These are phyloP conservation scores for Torulaspora franciscae DNA, from an alignment of 805 yeast genomes.

Conservation along the genomic window DNA sequence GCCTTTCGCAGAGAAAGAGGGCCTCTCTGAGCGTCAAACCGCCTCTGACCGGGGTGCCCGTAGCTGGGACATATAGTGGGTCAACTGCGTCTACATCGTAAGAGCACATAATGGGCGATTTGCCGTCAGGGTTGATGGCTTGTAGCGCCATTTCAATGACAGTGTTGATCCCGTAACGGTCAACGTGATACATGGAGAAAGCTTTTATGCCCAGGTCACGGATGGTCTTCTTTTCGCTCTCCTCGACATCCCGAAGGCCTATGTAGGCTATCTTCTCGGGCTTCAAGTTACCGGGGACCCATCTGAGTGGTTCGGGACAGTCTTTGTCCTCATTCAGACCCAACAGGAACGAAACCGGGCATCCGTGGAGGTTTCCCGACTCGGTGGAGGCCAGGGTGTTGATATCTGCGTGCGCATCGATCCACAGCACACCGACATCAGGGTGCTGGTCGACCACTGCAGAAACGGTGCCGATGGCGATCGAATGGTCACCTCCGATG, in stretches of 20 bases:
- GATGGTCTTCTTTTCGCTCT: conserved; percentile 72
- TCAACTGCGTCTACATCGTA: conserved; percentile 97
- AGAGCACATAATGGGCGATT: conserved; percentile 78
- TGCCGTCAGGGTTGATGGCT: conserved; percentile 63
- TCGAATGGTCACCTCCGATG: conserved; percentile 94
- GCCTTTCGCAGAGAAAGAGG: conserved; percentile 82
- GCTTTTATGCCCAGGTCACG: conserved; percentile 71
- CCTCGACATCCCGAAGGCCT: conserved; percentile 91
- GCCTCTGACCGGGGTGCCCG: conserved; percentile 97
- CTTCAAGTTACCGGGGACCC: conserved; percentile 71
- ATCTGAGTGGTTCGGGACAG: conserved; percentile 63
- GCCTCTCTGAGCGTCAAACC: conserved; percentile 95
- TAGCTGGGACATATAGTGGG: conserved; percentile 90
- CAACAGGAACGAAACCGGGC: conserved; percentile 88
- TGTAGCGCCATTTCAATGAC: conserved; percentile 90
- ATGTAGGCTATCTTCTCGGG: conserved; percentile 79
- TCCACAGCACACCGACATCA: conserved; percentile 88
- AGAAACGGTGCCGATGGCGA: conserved; percentile 87
- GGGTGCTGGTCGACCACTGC: conserved; percentile 78
- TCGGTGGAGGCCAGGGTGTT: conserved; percentile 80
- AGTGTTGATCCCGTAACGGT: conserved; percentile 84
- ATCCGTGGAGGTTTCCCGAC: conserved; percentile 92
- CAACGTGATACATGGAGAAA: conserved; percentile 93
- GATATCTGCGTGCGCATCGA: conserved; percentile 97
- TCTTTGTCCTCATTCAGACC: conserved; percentile 65